A percentile compares a stretch with the other conserved stretches of the same genome.
These are phyloP conservation scores for Calamus simplicifolius DNA, from an alignment of 176 grass and related monocot genomes.

Conservation along the genomic window DNA sequence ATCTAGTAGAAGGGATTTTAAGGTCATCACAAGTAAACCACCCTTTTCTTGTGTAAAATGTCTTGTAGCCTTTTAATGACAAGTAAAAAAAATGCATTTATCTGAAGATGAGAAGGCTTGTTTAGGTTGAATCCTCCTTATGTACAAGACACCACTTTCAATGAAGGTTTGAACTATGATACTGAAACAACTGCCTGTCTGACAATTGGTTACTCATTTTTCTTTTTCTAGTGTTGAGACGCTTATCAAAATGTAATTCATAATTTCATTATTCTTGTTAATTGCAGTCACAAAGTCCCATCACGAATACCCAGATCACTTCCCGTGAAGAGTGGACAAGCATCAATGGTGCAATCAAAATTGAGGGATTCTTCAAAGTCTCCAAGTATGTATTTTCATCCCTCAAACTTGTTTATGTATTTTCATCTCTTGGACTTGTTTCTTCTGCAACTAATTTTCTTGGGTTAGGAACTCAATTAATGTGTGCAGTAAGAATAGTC, in stretches of 20 bases:
- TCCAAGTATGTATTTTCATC: slow-evolving; percentile 24
- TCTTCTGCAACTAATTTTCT: no score
- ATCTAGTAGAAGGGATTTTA: no score
- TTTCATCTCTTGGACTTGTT: not conserved
- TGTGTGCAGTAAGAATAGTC: no score
- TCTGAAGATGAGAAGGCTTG: no score
- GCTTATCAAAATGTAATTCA: not conserved
- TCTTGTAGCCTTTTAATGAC: no score
- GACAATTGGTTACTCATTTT: not conserved
- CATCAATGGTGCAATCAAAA: slow-evolving; percentile 33
- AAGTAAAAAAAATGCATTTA: no score
- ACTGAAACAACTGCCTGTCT: not conserved
- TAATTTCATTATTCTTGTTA: slow-evolving; percentile 9
- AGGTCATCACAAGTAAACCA: no score
- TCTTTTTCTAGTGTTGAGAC: not conserved
- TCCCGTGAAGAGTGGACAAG: slow-evolving; percentile 50
- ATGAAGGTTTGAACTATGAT: no score
- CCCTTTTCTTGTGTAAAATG: no score
- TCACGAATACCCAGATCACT: slow-evolving; percentile 46
- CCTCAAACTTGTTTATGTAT: not conserved
- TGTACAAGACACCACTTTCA: no score
- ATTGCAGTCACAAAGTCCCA: slow-evolving; percentile 47
- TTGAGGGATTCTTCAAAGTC: slow-evolving; percentile 54
- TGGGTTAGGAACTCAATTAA: no score
- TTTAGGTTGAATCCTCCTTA: no score